These are phyloP conservation scores for Naumovozyma baii DNA, from an alignment of 805 yeast genomes.

Conservation along the genomic window DNA sequence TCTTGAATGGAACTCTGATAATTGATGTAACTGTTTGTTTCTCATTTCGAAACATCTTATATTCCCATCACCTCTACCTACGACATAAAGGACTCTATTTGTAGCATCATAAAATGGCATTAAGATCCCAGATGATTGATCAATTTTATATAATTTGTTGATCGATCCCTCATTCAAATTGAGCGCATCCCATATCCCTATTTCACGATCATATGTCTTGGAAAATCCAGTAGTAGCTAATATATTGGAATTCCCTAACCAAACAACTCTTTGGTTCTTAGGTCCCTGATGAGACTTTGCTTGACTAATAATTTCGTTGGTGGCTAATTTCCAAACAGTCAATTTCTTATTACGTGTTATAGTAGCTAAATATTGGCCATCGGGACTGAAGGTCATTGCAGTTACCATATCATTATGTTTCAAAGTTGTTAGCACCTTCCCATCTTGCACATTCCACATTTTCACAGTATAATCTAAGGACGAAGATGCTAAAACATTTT, in stretches of 20 bases:
- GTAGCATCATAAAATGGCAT: slow-evolving; percentile 85
- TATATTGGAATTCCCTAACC: slow-evolving; percentile 84
- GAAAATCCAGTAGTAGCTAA: slow-evolving; percentile 92
- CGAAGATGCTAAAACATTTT: slow-evolving; percentile 77
- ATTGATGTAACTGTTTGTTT: slow-evolving; percentile 68
- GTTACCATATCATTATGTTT: slow-evolving; percentile 86
- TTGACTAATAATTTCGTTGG: slow-evolving; percentile 65
- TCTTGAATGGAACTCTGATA: slow-evolving; percentile 81
- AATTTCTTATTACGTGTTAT: slow-evolving; percentile 84
- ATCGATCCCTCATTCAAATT: slow-evolving; percentile 72
- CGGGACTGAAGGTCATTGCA: slow-evolving; percentile 84
- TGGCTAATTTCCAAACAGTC: slow-evolving; percentile 83
- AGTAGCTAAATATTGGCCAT: slow-evolving; percentile 80
- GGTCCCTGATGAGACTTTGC: slow-evolving; percentile 92
- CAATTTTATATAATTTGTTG: slow-evolving; percentile 79
- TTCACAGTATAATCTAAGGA: slow-evolving; percentile 87
- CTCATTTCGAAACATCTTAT: slow-evolving; percentile 88
- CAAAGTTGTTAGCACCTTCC: slow-evolving; percentile 59
- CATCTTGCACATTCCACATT: slow-evolving; percentile 79
- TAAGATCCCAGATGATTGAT: slow-evolving; percentile 85
- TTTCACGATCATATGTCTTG: slow-evolving; percentile 83
- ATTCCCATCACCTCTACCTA: slow-evolving; percentile 98
- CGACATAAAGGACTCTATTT: slow-evolving; percentile 72
- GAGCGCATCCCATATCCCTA: slow-evolving; percentile 85
- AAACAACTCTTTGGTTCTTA: slow-evolving; percentile 74